Base-by-base conservation (phyloP, 75 land plant species). In the Ceratopteris richardii region DNA sequence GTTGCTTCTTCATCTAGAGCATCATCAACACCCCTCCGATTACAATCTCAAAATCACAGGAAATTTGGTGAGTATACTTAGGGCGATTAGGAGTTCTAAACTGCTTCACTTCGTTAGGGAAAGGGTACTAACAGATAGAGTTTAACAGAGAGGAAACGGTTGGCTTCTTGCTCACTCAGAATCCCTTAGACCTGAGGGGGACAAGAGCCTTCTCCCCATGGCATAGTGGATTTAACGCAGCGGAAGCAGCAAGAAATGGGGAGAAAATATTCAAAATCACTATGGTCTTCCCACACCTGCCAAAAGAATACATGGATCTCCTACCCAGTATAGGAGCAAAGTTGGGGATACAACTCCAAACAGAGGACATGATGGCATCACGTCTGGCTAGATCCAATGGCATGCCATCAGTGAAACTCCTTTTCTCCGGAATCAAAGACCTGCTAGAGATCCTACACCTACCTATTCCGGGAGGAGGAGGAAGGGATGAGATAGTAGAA, bases 211-310 rank as follows among this genome's bases (percentile, higher is more conserved):
- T 40, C 42, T 10, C 13, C 42, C 42, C 42, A 40, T 40, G 42
- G 42, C 42, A 40, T 40, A 40, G 42, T 40, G 42, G 42, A 40
- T 40, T 40, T 40, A 40, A 14, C 42, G 42, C 42, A 40, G 42
- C 14, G 14, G 42, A 40, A 40, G 42, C 42, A 40, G 42, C 14
- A 9, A 40, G 14, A 40, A 40, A 14, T 40, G 42, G 42, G 42
- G 42, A 40, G 42, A 40, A 40, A 40, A 40, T 40, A 14, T 40
- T 40, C 9, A 40, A 40, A 14, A 40, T 40, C 14, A 40, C 42
- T 10, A 9, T 14, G 42, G 42, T 14, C 14, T 40, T 40, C 14
- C 42, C 42, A 10, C 42, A 40, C 14, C 42, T 40, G 9, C 42
- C 42, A 10, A 40, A 40, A 10, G 42, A 40, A 14, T 40, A 40